These are phyloP conservation scores for Orbilia oligospora DNA, from an alignment of 2,329 filamentous ascomycete genomes.

Conservation along the genomic window DNA sequence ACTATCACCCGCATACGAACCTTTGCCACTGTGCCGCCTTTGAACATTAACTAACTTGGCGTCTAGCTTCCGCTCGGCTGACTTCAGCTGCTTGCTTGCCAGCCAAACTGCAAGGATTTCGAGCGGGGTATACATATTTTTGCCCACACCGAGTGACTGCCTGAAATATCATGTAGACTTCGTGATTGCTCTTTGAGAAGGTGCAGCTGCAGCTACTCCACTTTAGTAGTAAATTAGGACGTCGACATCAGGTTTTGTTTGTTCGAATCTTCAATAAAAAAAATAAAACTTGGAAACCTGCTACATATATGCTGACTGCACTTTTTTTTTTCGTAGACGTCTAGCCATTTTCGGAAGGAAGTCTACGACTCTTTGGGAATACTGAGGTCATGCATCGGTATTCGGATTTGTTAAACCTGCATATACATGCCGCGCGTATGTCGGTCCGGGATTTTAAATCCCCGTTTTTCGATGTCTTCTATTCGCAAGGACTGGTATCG, in stretches of 20 bases:
- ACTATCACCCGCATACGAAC: conserved; percentile 14
- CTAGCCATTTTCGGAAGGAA: background rate
- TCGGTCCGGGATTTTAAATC: conserved; percentile 18
- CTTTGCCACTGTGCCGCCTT: conserved; percentile 24
- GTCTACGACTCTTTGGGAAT: background rate
- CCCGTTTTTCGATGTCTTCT: background rate
- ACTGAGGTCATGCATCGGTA: conserved; percentile 2
- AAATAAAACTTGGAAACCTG: background rate
- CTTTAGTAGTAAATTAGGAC: conserved; percentile 1
- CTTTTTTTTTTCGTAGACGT: conserved; percentile 13
- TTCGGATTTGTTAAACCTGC: background rate
- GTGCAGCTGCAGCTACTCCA: conserved; percentile 29
- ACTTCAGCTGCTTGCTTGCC: background rate
- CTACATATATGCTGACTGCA: conserved; percentile 1
- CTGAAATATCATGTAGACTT: background rate
- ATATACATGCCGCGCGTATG: conserved; percentile 24
- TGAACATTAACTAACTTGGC: conserved; percentile 1
- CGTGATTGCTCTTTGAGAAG: conserved; percentile 1
- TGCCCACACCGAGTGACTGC: conserved; percentile 4
- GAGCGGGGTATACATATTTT: conserved; percentile 11
- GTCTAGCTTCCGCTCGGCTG: conserved; percentile 25
- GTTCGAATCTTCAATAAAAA: background rate
- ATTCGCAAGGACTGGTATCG: no score
- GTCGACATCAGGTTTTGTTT: background rate
- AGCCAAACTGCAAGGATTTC: conserved; percentile 2